Conservation (phyloP, 495 filamentous ascomycete species). For the Friedmanniomyces simplex region DNA sequence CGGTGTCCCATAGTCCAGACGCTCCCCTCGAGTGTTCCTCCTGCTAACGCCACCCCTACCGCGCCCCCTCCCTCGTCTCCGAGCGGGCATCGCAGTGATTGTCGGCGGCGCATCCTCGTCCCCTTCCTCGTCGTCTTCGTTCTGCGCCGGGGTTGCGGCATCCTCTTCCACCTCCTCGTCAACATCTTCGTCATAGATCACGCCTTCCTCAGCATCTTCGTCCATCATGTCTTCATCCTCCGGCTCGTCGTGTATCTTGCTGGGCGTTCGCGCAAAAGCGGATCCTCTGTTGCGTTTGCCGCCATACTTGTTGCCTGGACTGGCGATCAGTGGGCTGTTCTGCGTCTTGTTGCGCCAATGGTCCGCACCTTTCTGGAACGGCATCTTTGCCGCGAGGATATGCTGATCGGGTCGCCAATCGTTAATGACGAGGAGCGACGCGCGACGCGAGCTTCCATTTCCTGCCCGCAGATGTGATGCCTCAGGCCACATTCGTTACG, state of each 20-base stretch:
- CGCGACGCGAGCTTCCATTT: too few species aligned
- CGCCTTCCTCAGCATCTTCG: conserved; percentile 7
- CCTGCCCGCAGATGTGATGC: too few species aligned
- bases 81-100: conserved; percentile 9
- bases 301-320: background rate
- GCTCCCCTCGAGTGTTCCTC: background rate
- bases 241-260: conserved; percentile 1
- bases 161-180: conserved; percentile 18
- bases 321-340: background rate
- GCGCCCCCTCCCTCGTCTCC: conserved; percentile 6
- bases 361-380: background rate
- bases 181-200: background rate
- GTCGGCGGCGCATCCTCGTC: conserved; percentile 11
- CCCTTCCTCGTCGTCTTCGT: conserved; percentile 15
- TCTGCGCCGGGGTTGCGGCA: conserved; percentile 10
- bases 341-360: background rate
- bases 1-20: conserved; percentile 13
- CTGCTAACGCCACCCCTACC: background rate
- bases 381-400: background rate
- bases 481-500: too few species aligned
- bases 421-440: background rate
- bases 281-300: background rate
- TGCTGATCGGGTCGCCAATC: background rate
- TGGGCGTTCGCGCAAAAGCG: background rate
- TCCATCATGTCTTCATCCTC: conserved; percentile 17